Percentiles rank a stretch among this genome's conserved stretches.
Conservation (phyloP, 2,329 filamentous ascomycete species). For the Fusarium euwallaceae region DNA sequence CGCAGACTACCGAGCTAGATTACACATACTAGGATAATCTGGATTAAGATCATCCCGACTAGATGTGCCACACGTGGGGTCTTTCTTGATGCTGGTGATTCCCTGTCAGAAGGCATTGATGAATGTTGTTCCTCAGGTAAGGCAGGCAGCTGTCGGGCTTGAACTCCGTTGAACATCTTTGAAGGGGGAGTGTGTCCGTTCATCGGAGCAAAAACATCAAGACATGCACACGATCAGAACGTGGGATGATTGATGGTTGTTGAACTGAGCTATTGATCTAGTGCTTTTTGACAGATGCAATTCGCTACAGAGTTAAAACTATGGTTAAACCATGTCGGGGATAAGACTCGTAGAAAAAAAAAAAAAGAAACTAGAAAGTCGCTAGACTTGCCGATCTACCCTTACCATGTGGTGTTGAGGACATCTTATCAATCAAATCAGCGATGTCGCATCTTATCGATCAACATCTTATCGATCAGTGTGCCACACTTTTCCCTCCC, state of each 20-base stretch:
- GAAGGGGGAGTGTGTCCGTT: background rate
- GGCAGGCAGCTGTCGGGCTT: background rate
- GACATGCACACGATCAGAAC: background rate
- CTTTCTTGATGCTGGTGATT: background rate
- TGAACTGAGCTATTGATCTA: background rate
- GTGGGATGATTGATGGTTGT: slow-evolving; percentile 4
- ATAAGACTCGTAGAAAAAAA: background rate
- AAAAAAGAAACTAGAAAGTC: background rate
- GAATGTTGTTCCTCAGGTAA: background rate
- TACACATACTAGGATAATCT: slow-evolving; percentile 31
- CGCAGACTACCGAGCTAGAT: slow-evolving; percentile 31
- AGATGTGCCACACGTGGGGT: slow-evolving; percentile 31
- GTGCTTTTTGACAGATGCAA: background rate
- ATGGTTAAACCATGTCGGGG: slow-evolving; percentile 1
- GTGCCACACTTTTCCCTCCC: background rate
- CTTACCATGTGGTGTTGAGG: background rate
- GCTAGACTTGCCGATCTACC: slow-evolving; percentile 2
- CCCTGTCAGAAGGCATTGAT: background rate
- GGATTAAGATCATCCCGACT: slow-evolving; percentile 27
- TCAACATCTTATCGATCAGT: slow-evolving; percentile 29
- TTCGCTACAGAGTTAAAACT: background rate
- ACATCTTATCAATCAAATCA: slow-evolving; percentile 31
- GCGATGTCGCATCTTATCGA: slow-evolving; percentile 28
- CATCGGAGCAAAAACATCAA: background rate
- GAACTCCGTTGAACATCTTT: background rate